Evolutionary conservation across 108 stramenopile species (phyloP).

Genomic region (Cyclotella kingstonii): DNA sequence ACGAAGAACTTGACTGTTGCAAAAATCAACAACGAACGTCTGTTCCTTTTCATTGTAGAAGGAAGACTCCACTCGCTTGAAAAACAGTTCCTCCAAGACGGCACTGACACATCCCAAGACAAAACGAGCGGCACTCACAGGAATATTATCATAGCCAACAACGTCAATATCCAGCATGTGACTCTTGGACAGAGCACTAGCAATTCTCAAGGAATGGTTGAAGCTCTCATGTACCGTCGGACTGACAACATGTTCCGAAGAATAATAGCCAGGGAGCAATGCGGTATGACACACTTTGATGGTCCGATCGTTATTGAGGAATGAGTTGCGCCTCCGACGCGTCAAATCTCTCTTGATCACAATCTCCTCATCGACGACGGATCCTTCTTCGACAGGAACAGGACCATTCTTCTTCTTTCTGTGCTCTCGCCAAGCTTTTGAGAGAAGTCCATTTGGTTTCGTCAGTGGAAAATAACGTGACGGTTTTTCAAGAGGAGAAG

Average conservation of each 20-base stretch:
- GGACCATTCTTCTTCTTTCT: not conserved
- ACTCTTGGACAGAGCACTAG: conserved; percentile 11
- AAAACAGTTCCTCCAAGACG: conserved; percentile 54
- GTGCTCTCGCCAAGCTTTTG: conserved; percentile 11
- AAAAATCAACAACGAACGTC: conserved; percentile 31
- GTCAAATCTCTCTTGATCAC: conserved; percentile 13
- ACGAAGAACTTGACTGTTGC: conserved; percentile 31
- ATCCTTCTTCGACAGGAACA: not conserved
- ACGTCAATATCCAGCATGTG: conserved; percentile 52
- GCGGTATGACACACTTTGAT: not conserved
- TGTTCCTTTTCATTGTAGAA: conserved; percentile 7
- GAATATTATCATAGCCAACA: conserved; percentile 38
- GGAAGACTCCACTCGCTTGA: conserved; percentile 20
- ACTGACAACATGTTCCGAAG: conserved; percentile 19
- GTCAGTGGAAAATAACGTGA: no score
- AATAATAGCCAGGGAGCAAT: conserved; percentile 21
- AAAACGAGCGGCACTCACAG: conserved; percentile 47
- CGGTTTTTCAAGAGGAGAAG: no score
- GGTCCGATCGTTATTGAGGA: not conserved
- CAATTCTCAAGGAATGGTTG: conserved; percentile 11
- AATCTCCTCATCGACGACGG: conserved; percentile 5
- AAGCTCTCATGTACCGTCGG: conserved; percentile 11
- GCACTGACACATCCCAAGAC: conserved; percentile 47
- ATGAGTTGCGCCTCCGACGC: conserved; percentile 6
- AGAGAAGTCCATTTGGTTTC: no score